Evolutionary conservation across 192 early-diverging fungal genomes (phyloP), one percentile per base, ranked within the genome.

Genomic region (Coemansia sp.): DNA sequence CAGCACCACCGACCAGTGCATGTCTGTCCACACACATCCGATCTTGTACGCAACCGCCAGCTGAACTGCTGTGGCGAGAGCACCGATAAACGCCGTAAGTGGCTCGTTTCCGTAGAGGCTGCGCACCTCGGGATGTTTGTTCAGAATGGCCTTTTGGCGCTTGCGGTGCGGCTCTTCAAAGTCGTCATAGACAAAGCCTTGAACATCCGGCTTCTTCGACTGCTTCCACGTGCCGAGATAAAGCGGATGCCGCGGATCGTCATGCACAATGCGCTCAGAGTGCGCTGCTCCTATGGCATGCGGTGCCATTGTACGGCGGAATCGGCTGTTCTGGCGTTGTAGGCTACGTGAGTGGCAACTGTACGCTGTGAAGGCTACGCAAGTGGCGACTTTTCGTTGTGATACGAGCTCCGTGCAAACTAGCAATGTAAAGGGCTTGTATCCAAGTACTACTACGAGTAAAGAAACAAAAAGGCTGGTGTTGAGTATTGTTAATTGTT

Each of bases 141-240:
- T 83, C 20, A 98, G 82, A 67, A 98, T 98, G 46, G 88, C 88
- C 49, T 88, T 82, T 71, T 92, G 89, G 49, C 95, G 88, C 74
- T 92, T 92, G 65, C 88, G 85, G 72, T 98, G 95, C 4, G 95
- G 95, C 79, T 98, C 95, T 67, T 98, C 95, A 80, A 94, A 79
- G 75, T 93, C 85, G 79, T 94, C 92, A 63, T 71, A 84, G 51
- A 90, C 86, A 77, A 92, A 84, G 59, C 89, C 87, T 58, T 85
- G 69, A 61, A 89, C 81, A 5, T 81, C 66, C 12, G 74, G 51
- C 24, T 91, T 88, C 34, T 89, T 83, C 0, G 90, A 86, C 38
- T 86, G 87, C 66, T 84, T 82, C 92, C 92, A 93, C 47, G 83
- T 84, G 60, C 92, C 92, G 6, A 90, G 74, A 66, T 92, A 93